Conservation (phyloP, 2,329 filamentous ascomycete species). For the Exutisphaerella laricina region DNA sequence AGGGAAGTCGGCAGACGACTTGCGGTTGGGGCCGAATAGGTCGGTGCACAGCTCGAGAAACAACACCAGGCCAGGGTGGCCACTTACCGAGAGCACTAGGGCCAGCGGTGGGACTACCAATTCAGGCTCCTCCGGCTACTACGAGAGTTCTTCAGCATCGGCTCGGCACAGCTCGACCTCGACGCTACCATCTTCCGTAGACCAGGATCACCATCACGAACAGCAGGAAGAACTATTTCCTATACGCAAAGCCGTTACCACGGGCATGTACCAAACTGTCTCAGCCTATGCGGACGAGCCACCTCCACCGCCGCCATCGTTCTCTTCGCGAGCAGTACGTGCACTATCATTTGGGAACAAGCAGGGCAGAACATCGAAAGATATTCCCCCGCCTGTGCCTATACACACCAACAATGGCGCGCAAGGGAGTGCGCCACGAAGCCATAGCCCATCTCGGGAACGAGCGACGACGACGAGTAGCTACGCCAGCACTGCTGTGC, state of each 20-base stretch:
- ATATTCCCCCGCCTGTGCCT: constrained; percentile 18
- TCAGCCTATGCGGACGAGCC: constrained; percentile 34
- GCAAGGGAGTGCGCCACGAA: constrained; percentile 5
- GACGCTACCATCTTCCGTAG: constrained; percentile 52
- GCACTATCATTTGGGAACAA: constrained; percentile 50
- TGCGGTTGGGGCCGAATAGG: constrained; percentile 21
- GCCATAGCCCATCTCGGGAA: constrained; percentile 33
- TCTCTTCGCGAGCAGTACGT: constrained; percentile 41
- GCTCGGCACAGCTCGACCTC: constrained; percentile 52
- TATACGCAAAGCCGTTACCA: constrained; percentile 33
- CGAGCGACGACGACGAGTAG: constrained; percentile 38
- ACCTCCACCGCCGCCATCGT: constrained; percentile 32
- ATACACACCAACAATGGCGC: constrained; percentile 6
- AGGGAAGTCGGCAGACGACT: constrained; percentile 32
- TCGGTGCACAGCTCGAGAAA: constrained; percentile 14
- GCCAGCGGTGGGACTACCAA: constrained; percentile 47
- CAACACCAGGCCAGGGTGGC: constrained; percentile 12
- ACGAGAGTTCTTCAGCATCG: constrained; percentile 40
- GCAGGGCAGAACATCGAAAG: constrained; percentile 25
- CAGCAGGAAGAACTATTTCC: constrained; percentile 34
- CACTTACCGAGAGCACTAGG: constrained; percentile 35
- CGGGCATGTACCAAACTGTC: constrained; percentile 39
- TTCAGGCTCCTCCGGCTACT: constrained; percentile 43
- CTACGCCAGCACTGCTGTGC: constrained; percentile 38
- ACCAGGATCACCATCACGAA: constrained; percentile 34